Evolutionary conservation across 2,329 filamentous ascomycete genomes (phyloP).

Genomic region (Botryotinia globosa): DNA sequence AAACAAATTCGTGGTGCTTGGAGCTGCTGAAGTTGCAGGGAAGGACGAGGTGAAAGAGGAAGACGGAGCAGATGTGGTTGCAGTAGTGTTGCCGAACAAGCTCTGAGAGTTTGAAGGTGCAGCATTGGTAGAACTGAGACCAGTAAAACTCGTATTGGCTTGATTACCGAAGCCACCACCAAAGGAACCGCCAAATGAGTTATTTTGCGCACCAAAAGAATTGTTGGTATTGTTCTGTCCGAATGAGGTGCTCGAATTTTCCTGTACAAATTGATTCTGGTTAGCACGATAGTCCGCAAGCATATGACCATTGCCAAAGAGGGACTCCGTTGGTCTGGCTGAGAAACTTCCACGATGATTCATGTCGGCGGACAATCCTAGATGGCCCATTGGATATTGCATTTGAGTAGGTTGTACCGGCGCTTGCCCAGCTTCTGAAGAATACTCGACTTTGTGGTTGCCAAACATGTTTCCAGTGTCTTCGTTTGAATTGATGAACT

Average conservation of each 20-base stretch:
- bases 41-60: constrained; percentile 7
- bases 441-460: not conserved
- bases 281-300: not conserved
- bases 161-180: constrained; percentile 6
- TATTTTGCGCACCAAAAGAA: constrained; percentile 10
- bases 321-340: not conserved
- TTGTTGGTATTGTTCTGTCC: constrained; percentile 2
- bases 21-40: constrained; percentile 16
- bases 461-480: not conserved
- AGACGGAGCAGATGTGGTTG: constrained; percentile 5
- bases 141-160: constrained; percentile 11
- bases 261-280: not conserved
- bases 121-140: constrained; percentile 9
- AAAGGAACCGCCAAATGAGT: not conserved
- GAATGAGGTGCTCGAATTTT: not conserved
- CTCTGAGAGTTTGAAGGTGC: not conserved
- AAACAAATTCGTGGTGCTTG: constrained; percentile 16
- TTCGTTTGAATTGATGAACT: not conserved
- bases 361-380: not conserved
- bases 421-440: constrained; percentile 4
- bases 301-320: not conserved
- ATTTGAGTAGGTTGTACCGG: not conserved
- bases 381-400: not conserved
- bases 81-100: constrained; percentile 6
- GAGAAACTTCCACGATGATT: not conserved